phyloP scores from a whole-genome alignment of 2,329 filamentous ascomycete species.

The Colletotrichum falcatum region DNA sequence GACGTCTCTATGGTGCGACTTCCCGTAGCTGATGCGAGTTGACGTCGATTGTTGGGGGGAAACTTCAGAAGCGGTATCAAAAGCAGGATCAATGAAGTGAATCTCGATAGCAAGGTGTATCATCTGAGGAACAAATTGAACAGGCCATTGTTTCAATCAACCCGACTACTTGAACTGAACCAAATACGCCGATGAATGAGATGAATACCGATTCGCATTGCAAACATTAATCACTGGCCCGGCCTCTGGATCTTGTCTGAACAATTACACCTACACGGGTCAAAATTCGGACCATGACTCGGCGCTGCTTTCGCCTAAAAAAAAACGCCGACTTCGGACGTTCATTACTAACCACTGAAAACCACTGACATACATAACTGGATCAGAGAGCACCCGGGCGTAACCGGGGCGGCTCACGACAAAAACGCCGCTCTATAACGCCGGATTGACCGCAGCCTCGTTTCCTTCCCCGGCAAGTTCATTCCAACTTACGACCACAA shows the following conservation, averaged over 20 bases:
- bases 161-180: no score
- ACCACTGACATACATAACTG: no score
- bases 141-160: neutral
- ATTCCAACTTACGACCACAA: neutral
- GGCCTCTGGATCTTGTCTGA: no score
- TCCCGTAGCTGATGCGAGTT: neutral
- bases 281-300: neutral
- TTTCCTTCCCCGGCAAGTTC: no score
- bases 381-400: neutral
- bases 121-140: neutral
- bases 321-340: slow-evolving; percentile 9
- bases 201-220: neutral
- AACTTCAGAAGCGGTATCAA: neutral
- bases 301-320: neutral
- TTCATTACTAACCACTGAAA: neutral
- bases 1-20: neutral
- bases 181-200: no score
- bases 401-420: neutral
- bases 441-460: neutral
- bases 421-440: neutral
- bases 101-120: neutral
- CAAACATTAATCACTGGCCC: neutral
- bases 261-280: neutral
- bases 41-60: neutral
- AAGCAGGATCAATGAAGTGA: no score